Percentiles rank a stretch among this genome's conserved stretches.
Evolutionary conservation across 2,329 filamentous ascomycete genomes (phyloP).

Genomic region (Botrytis elliptica): DNA sequence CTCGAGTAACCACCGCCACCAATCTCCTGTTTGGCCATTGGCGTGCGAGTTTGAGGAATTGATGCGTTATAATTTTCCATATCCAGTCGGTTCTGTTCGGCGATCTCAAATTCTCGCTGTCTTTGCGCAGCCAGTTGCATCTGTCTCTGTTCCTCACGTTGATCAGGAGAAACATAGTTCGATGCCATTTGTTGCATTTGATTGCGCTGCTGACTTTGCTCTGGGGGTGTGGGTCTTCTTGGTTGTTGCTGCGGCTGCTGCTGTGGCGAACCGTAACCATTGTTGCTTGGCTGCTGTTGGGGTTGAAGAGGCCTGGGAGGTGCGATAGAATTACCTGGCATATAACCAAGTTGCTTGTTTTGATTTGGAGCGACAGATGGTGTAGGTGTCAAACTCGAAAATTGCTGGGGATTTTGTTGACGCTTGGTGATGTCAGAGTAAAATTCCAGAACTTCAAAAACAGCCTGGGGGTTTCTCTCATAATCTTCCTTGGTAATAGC

Average conservation of each 20-base stretch:
- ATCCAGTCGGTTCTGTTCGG: slow-evolving; percentile 70
- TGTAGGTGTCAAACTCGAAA: slow-evolving; percentile 66
- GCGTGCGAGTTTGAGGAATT: slow-evolving; percentile 75
- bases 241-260: slow-evolving; percentile 21
- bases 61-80: slow-evolving; percentile 88
- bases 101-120: slow-evolving; percentile 53
- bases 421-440: slow-evolving; percentile 81
- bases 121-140: slow-evolving; percentile 60
- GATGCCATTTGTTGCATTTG: slow-evolving; percentile 58
- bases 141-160: slow-evolving; percentile 55
- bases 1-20: slow-evolving; percentile 66
- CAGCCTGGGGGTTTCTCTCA: slow-evolving; percentile 89
- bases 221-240: slow-evolving; percentile 47
- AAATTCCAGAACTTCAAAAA: slow-evolving; percentile 78
- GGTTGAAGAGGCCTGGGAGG: slow-evolving; percentile 65
- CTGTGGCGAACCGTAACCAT: slow-evolving; percentile 41
- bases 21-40: slow-evolving; percentile 86
- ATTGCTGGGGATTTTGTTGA: slow-evolving; percentile 67
- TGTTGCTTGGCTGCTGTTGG: slow-evolving; percentile 41
- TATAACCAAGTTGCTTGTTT: slow-evolving; percentile 63
- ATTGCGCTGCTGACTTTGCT: slow-evolving; percentile 53
- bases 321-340: slow-evolving; percentile 54
- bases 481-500: slow-evolving; percentile 99
- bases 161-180: slow-evolving; percentile 53
- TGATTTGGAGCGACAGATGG: slow-evolving; percentile 54